These are phyloP conservation scores for Solanum neorickii DNA, from an alignment of 257 asterid genomes.

Conservation along the genomic window DNA sequence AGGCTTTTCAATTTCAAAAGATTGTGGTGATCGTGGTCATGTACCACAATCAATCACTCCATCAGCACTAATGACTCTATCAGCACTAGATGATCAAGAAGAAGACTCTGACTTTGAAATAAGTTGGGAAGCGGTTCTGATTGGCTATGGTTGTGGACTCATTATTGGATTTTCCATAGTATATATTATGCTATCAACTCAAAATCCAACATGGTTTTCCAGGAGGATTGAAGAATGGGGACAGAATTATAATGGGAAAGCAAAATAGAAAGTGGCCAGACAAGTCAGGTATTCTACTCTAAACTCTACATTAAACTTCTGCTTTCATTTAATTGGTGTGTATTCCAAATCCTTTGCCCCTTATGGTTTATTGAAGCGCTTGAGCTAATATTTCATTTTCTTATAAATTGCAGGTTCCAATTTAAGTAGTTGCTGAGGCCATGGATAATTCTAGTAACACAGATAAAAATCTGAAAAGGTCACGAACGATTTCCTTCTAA, in stretches of 20 bases:
- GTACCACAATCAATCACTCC: neutral
- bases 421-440: neutral
- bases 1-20: neutral
- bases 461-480: neutral
- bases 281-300: neutral
- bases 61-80: neutral
- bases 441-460: neutral
- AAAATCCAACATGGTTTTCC: neutral
- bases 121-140: neutral
- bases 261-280: neutral
- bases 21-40: neutral
- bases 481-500: neutral
- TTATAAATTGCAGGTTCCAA: neutral
- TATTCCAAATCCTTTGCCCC: too few relatives aligned
- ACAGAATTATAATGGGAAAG: neutral
- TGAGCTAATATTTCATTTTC: too few relatives aligned
- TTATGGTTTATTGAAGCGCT: too few relatives aligned
- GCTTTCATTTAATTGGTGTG: neutral
- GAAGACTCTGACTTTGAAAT: neutral
- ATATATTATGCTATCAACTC: neutral
- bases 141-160: constrained; percentile 1
- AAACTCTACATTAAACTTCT: neutral
- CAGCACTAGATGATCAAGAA: neutral
- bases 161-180: neutral
- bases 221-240: neutral